Conservation (phyloP, 176 grass and related monocot genomes). For the Ananas comosus region DNA sequence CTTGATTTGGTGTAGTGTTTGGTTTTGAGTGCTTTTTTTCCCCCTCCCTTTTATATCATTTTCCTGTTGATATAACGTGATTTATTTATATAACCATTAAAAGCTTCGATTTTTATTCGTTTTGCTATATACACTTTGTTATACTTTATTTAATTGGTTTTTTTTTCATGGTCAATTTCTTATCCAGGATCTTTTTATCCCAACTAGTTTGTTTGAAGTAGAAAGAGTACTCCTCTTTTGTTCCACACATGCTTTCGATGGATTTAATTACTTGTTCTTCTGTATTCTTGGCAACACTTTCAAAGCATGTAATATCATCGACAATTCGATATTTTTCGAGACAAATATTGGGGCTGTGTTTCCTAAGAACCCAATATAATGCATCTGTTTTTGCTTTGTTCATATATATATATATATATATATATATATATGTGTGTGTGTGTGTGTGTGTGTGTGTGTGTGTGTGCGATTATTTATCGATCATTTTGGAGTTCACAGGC, state of each 20-base stretch:
- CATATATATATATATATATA: neutral
- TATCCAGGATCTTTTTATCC: neutral
- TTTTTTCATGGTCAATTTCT: neutral
- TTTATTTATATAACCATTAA: neutral
- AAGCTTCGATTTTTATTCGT: neutral
- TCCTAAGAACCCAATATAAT: neutral
- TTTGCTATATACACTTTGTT: neutral
- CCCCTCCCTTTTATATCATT: neutral
- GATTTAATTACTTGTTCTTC: neutral
- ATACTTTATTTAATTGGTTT: neutral
- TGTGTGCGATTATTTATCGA: neutral
- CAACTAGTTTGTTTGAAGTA: neutral
- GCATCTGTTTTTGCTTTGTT: neutral
- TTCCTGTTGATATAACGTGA: neutral
- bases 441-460: too few species aligned
- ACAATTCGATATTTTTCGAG: neutral
- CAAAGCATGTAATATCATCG: neutral
- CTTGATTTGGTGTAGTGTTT: neutral
- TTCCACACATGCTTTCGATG: neutral
- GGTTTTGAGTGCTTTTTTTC: neutral
- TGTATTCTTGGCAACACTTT: neutral
- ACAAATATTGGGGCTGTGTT: neutral
- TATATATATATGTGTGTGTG: too few species aligned
- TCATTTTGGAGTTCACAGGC: conserved; percentile 17
- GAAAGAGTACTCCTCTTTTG: neutral